phyloP scores from a whole-genome alignment of 2,329 filamentous ascomycete genomes.

The Xylaria sp. region DNA sequence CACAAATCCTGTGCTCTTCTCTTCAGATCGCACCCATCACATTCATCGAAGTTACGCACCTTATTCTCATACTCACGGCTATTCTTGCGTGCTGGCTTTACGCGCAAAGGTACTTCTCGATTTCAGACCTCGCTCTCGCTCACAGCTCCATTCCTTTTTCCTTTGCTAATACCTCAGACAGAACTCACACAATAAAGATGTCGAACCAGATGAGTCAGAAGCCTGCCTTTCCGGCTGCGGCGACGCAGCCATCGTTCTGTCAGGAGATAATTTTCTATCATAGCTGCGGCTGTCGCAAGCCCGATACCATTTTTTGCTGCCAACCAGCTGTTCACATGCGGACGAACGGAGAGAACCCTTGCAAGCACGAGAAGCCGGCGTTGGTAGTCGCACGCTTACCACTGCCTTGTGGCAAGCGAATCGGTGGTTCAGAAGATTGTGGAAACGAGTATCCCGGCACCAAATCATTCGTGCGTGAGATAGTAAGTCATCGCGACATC shows the following conservation, averaged over 20 bases:
- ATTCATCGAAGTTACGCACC: background rate
- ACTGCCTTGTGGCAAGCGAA: background rate
- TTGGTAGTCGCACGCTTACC: slow-evolving; percentile 14
- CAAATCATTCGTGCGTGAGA: slow-evolving; percentile 17
- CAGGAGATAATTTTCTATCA: slow-evolving; percentile 31
- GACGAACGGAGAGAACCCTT: background rate
- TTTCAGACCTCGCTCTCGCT: background rate
- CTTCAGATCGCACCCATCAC: no score
- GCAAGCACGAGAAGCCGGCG: slow-evolving; percentile 18
- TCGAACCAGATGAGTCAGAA: background rate
- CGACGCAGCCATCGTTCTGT: slow-evolving; percentile 21
- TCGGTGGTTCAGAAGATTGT: slow-evolving; percentile 8
- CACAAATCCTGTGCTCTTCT: background rate
- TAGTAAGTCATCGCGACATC: background rate
- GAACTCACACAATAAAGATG: background rate
- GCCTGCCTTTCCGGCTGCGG: background rate
- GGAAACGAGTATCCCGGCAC: slow-evolving; percentile 2
- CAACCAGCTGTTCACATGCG: background rate
- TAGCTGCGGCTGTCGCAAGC: slow-evolving; percentile 32
- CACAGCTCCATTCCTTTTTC: background rate
- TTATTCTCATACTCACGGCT: background rate
- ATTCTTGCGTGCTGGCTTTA: background rate
- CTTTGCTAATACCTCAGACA: background rate
- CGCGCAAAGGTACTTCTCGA: background rate
- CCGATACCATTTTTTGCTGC: slow-evolving; percentile 19